phyloP scores from a whole-genome alignment of 257 asterid genomes.

The Lycium ferocissimum region DNA sequence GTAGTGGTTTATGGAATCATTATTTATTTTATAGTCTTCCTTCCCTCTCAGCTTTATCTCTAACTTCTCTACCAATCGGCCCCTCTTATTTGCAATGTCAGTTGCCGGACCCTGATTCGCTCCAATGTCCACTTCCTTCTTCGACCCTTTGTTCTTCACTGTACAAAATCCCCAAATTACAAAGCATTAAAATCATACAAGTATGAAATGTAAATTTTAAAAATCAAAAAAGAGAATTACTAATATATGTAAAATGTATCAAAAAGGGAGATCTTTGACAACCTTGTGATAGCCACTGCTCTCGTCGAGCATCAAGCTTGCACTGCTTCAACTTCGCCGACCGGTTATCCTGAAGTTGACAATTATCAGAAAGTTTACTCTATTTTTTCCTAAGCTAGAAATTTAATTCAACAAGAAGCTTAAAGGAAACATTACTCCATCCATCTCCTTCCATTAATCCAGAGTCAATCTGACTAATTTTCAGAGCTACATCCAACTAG shows the following conservation, averaged over 20 bases:
- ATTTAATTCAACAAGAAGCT: no score
- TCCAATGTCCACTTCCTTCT: constrained; percentile 58
- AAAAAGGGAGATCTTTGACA: constrained; percentile 32
- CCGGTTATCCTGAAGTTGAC: constrained; percentile 80
- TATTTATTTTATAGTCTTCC: constrained; percentile 55
- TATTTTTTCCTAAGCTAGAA: no score
- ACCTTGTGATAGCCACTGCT: constrained; percentile 99
- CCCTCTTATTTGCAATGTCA: constrained; percentile 43
- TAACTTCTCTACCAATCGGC: constrained; percentile 50
- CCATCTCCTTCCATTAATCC: no score
- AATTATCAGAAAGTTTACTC: no score
- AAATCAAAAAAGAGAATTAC: neutral
- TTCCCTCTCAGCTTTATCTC: constrained; percentile 55
- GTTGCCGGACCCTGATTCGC: no score
- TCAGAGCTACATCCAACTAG: no score
- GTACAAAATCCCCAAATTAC: constrained; percentile 29
- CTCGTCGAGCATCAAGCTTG: constrained; percentile 95
- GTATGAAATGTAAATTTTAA: neutral
- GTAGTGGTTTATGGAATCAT: constrained; percentile 53
- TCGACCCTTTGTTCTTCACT: constrained; percentile 71
- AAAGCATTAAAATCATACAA: neutral
- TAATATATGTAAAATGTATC: neutral
- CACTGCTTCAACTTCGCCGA: constrained; percentile 91
- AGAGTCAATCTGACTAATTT: no score
- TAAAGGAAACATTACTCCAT: no score